Evolutionary conservation across 129 eudicot genomes (phyloP), one percentile per base, ranked within the genome.

Genomic region (Helichrysum umbraculigerum): DNA sequence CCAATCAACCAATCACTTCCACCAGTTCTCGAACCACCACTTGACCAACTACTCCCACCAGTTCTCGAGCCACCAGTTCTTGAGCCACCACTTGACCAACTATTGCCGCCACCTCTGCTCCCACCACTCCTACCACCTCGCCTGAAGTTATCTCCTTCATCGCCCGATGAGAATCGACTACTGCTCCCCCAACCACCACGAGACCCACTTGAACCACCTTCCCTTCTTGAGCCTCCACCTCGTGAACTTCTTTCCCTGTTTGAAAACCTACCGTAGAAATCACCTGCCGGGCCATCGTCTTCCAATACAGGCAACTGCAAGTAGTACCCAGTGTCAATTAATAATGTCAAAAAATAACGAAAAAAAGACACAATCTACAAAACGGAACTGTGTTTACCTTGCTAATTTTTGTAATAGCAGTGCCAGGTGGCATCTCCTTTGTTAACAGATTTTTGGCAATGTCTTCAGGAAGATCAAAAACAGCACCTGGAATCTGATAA

Each of bases 401-500:
- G 66, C 83, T 78, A 66, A 93, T 82, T 76, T 82, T 93, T 76
- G 92, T 58, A 72, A 93, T 81, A 21, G 96, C 87, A 84, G 89
- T 83, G 75, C 98, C 98, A 20, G 96, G 83, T 47, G 97, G 97
- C 66, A 88, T 63, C 82, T 90, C 90, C 90, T 82, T 88, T 3
- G 73, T 84, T 51, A 93, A 77, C 20, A 93, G 86, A 78, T 90
- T 92, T 76, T 85, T 90, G 12, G 97, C 98, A 60, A 93, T 83
- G 76, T 93, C 97, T 78, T 93, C 97, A 0, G 98, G 96, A 74
- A 93, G 97, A 82, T 93, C 97, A 77, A 93, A 93, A 68, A 93
- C 93, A 5, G 97, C 96, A 41, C 98, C 98, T 76, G 85, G 90
- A 76, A 90, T 83, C 98, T 93, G 83, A 82, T 16, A 63, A 64